These are phyloP conservation scores for Fusarium sp. DNA, from an alignment of 2,329 filamentous ascomycete species.

Conservation along the genomic window DNA sequence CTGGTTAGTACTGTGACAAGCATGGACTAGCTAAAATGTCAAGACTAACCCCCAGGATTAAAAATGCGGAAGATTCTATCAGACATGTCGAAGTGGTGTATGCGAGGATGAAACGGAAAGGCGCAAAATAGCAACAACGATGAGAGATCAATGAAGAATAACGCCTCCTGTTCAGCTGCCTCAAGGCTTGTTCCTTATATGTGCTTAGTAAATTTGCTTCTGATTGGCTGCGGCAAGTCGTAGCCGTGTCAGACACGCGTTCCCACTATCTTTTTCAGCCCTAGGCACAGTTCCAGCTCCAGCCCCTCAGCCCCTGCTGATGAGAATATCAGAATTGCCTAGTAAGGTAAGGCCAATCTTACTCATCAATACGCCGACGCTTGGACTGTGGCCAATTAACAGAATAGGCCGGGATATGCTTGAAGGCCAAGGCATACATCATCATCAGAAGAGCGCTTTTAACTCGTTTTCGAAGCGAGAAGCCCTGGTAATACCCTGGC, in stretches of 20 bases:
- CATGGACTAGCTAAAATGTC: not conserved
- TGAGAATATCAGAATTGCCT: slow-evolving; percentile 32
- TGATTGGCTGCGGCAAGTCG: not conserved
- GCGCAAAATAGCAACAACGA: slow-evolving; percentile 20
- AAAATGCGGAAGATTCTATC: slow-evolving; percentile 53
- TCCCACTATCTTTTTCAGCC: not conserved
- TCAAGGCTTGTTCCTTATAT: not conserved
- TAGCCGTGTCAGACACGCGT: not conserved
- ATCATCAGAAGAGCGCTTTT: too few species aligned
- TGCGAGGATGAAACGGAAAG: not conserved
- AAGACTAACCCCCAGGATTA: slow-evolving; percentile 49
- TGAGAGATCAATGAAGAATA: slow-evolving; percentile 3
- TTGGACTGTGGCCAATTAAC: too few species aligned
- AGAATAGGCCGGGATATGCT: too few species aligned
- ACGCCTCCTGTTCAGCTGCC: not conserved
- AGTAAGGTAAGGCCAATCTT: not conserved
- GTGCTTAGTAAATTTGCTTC: slow-evolving; percentile 21
- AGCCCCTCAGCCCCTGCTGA: not conserved
- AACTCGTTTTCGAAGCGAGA: too few species aligned
- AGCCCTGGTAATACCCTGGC: too few species aligned
- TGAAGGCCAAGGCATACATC: too few species aligned
- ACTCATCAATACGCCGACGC: not conserved
- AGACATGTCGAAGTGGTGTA: slow-evolving; percentile 19
- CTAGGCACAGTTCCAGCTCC: not conserved
- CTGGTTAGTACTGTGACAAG: too few species aligned